Evolutionary conservation across 768 basidiomycete species (phyloP), one percentile per base, ranked within the genome.

Genomic region (Pleurotus giganteus): DNA sequence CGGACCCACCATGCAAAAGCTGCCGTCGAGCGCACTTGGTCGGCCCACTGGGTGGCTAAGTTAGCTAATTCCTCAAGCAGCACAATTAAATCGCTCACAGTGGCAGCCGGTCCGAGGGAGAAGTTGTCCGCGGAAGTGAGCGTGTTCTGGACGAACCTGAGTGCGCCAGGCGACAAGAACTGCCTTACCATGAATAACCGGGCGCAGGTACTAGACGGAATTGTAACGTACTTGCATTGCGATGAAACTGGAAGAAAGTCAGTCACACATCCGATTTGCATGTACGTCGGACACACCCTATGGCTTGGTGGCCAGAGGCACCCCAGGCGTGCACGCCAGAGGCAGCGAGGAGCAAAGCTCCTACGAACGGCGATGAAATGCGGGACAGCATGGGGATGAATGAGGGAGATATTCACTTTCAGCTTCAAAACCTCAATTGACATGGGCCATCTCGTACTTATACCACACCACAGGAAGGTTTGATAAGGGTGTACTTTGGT

Each of bases 81-180:
- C 34, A 19, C 36, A 3, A n/a, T 32, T 17, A 42, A 41, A 29
- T n/a, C n/a, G n/a, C 69, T 57, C 53, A 81, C 79, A 8, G 76
- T 71, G 3, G 79, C 76, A 6, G 78, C 80, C 53, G 74, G 72
- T 1, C 80, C 80, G 17, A 84, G 74, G 6, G 77, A 76, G 43
- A 71, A 57, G 46, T 69, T 68, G 58, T 76, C 80, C 0, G 67
- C 74, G 0, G 75, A 65, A 1, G 75, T 75, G 7, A 82, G 65
- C 3, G 75, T 74, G 0, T 70, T 64, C 57, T 79, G 62, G 2
- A 82, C 81, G 55, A 78, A 79, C 2, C 72, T 65, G 5, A 79
- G 68, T 1, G 80, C 74, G 6, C 77, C 77, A 3, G 79, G 73
- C 11, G 71, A 70, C 21, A 82, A 66, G 62, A 82, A 82, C 80